These are phyloP conservation scores for Anethum foeniculum DNA, from an alignment of 140 eudicot genomes.

Conservation along the genomic window DNA sequence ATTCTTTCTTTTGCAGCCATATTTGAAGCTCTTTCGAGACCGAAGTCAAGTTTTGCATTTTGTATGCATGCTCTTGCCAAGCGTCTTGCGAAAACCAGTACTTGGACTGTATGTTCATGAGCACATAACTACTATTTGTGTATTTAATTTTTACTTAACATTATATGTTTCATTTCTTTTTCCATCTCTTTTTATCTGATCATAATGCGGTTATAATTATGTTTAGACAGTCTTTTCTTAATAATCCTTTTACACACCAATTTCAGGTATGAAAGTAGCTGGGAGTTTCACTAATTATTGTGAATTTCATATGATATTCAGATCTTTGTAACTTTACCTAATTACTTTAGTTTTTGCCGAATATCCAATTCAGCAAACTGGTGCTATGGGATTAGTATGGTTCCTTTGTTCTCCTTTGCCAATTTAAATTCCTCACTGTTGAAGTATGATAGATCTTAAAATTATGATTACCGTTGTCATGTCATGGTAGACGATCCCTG, in stretches of 20 bases:
- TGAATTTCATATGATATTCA: background rate
- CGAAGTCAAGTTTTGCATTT: slow-evolving; percentile 66
- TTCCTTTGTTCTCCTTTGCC: slow-evolving; percentile 5
- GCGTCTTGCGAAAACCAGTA: slow-evolving; percentile 66
- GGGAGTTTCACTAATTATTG: background rate
- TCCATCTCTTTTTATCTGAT: background rate
- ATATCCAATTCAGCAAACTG: background rate
- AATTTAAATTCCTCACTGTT: background rate
- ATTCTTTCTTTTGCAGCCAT: slow-evolving; percentile 39
- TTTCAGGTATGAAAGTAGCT: background rate
- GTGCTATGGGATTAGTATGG: background rate
- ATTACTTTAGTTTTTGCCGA: background rate
- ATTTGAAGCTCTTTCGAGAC: slow-evolving; percentile 54
- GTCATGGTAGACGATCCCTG: slow-evolving; percentile 1
- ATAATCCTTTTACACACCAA: background rate
- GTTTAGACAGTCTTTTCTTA: background rate
- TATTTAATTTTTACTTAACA: slow-evolving; percentile 3
- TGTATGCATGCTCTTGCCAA: slow-evolving; percentile 75
- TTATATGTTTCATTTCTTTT: background rate
- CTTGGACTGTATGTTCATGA: slow-evolving; percentile 60
- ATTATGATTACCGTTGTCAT: slow-evolving; percentile 6
- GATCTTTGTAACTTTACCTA: background rate
- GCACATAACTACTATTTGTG: background rate
- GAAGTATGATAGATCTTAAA: background rate
- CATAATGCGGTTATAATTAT: background rate